Conservation (phyloP, 1,284 basidiomycete species). For the Rhodotorula sp. region DNA sequence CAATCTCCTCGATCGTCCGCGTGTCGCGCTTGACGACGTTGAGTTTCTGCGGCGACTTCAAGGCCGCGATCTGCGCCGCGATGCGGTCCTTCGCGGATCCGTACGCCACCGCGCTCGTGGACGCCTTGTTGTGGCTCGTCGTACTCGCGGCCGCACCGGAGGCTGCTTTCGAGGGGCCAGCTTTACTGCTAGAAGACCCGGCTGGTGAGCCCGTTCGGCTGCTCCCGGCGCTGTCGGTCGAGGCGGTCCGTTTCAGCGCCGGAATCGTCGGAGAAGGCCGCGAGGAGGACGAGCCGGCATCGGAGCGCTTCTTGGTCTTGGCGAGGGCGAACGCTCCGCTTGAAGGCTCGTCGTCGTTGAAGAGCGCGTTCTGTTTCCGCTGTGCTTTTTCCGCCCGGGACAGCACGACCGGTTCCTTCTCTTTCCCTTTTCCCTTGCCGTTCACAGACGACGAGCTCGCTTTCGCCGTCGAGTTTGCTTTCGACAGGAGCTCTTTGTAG, state of each 20-base stretch:
- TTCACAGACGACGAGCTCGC: neutral
- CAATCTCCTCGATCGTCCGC: constrained; percentile 45
- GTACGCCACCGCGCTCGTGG: neutral
- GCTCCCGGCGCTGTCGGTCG: neutral
- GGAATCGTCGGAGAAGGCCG: neutral
- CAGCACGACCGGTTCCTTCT: constrained; percentile 5
- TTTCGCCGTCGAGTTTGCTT: constrained; percentile 2
- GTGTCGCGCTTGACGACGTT: constrained; percentile 41
- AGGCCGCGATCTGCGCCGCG: neutral
- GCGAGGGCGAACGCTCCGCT: constrained; percentile 34
- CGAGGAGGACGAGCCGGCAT: neutral
- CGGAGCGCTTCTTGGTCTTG: constrained; percentile 6
- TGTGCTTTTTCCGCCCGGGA: constrained; percentile 29
- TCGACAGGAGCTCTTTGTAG: constrained; percentile 7
- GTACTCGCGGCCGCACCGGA: neutral
- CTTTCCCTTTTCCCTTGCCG: constrained; percentile 9
- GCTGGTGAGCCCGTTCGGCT: neutral
- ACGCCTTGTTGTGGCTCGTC: neutral
- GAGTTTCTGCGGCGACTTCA: constrained; percentile 32
- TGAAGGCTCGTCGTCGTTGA: constrained; percentile 32
- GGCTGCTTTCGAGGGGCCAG: neutral
- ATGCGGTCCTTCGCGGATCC: constrained; percentile 31
- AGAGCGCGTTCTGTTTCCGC: constrained; percentile 23
- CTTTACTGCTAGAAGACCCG: neutral
- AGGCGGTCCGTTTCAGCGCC: neutral